A percentile compares a stretch with the other conserved stretches of the same genome.
Conservation (phyloP, 176 grass and related monocot genomes). For the Areca catechu region DNA sequence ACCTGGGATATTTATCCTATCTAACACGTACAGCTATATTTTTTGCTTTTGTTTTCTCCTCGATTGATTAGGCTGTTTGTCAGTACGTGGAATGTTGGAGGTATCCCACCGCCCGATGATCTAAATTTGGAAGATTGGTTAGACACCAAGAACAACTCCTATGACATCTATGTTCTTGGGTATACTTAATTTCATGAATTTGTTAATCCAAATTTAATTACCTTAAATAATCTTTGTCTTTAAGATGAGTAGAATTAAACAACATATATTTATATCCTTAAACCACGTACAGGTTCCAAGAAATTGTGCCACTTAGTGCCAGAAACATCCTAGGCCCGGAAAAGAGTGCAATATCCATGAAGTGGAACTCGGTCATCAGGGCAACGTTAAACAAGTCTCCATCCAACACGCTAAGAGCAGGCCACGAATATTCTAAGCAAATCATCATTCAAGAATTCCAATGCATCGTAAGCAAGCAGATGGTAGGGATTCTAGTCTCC, state of each 20-base stretch:
- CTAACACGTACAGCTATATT: no score
- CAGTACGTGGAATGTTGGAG: conserved; percentile 22
- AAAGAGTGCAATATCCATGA: background rate
- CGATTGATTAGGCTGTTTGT: background rate
- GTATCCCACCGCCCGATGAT: conserved; percentile 8
- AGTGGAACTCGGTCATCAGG: conserved; percentile 9
- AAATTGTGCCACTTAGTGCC: conserved; percentile 19
- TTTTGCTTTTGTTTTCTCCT: background rate
- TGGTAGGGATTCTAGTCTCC: conserved; percentile 16
- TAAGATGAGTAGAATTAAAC: no score
- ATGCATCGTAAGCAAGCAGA: conserved; percentile 16
- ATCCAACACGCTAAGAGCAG: background rate
- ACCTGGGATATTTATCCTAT: no score
- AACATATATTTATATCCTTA: no score
- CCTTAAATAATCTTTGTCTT: no score
- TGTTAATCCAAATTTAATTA: background rate
- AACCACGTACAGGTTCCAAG: conserved; percentile 17
- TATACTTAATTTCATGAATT: conserved; percentile 3
- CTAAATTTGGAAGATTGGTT: conserved; percentile 15
- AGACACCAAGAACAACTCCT: background rate
- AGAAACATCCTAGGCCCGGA: conserved; percentile 16
- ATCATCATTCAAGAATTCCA: background rate
- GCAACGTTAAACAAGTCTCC: conserved; percentile 5
- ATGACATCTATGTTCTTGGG: conserved; percentile 22
- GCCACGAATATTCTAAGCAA: no score